Conservation (phyloP, 140 eudicot genomes). For the Stevia rebaudiana region DNA sequence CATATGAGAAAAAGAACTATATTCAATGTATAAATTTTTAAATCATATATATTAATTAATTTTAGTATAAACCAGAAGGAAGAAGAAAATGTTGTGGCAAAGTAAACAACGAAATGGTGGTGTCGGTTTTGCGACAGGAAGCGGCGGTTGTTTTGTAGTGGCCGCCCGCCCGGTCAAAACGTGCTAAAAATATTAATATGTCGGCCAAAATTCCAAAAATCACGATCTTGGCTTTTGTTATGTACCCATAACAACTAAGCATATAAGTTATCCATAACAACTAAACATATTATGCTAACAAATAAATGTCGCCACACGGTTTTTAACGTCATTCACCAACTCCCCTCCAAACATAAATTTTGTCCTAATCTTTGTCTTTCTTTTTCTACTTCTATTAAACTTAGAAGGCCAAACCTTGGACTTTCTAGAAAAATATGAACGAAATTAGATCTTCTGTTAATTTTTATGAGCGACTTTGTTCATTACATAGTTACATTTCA, state of each 20-base stretch:
- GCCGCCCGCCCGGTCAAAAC: constrained; percentile 34
- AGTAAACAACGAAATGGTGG: constrained; percentile 4
- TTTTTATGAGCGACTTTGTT: too few species aligned
- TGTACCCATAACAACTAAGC: constrained; percentile 13
- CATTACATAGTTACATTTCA: too few species aligned
- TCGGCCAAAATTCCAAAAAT: constrained; percentile 25
- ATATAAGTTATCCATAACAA: constrained; percentile 25
- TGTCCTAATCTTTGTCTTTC: too few species aligned
- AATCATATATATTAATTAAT: neutral
- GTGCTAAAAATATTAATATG: constrained; percentile 17
- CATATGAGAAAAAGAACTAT: too few species aligned
- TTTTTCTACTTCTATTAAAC: too few species aligned
- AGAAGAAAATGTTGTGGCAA: neutral
- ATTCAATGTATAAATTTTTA: too few species aligned
- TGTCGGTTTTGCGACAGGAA: constrained; percentile 13
- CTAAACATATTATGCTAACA: constrained; percentile 21
- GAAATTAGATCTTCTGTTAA: too few species aligned
- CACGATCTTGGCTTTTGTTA: constrained; percentile 27
- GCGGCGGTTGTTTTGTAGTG: constrained; percentile 25
- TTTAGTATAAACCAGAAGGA: neutral
- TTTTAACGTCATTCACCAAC: constrained; percentile 24
- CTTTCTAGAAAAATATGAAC: too few species aligned
- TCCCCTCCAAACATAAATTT: neutral
- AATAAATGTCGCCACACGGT: constrained; percentile 23
- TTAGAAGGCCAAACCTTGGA: too few species aligned